Evolutionary conservation across 1,284 basidiomycete genomes (phyloP).

Genomic region (Tremellales sp.): DNA sequence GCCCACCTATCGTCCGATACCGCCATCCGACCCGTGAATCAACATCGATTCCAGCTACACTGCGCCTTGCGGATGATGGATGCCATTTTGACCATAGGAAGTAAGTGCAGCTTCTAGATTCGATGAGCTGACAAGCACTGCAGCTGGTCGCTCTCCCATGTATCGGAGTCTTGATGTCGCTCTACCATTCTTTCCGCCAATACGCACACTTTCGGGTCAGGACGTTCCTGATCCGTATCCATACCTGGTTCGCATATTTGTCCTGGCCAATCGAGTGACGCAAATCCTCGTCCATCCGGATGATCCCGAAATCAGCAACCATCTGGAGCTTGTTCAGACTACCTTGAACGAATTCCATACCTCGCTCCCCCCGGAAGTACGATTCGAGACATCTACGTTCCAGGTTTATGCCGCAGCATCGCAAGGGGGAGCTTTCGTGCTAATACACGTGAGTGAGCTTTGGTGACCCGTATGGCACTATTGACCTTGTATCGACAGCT

Average conservation of each 20-base stretch:
- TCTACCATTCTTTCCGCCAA: conserved; percentile 5
- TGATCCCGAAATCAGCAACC: neutral
- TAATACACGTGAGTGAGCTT: conserved; percentile 17
- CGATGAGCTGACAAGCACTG: neutral
- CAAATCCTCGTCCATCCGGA: conserved; percentile 4
- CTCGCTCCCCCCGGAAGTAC: conserved; percentile 12
- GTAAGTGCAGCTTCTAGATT: conserved; percentile 18
- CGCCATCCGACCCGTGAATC: too few species aligned
- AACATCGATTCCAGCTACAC: conserved; percentile 3
- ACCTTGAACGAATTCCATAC: conserved; percentile 17
- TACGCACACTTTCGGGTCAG: conserved; percentile 1
- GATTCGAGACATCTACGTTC: conserved; percentile 19
- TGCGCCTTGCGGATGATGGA: conserved; percentile 17
- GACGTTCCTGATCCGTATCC: conserved; percentile 13
- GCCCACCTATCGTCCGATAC: too few species aligned
- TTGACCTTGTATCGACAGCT: conserved; percentile 11
- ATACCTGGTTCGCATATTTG: conserved; percentile 11
- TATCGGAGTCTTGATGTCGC: conserved; percentile 3
- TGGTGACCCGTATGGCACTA: neutral
- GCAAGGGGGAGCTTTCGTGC: conserved; percentile 17
- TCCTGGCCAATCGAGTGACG: conserved; percentile 3
- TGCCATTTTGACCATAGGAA: conserved; percentile 22
- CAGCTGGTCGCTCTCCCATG: conserved; percentile 19
- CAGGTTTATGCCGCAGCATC: conserved; percentile 11
- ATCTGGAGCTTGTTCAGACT: conserved; percentile 9